A percentile compares a stretch with the other conserved stretches of the same genome.
phyloP scores from a whole-genome alignment of 2,329 filamentous ascomycete species.

The Cladosporium oxysporum region DNA sequence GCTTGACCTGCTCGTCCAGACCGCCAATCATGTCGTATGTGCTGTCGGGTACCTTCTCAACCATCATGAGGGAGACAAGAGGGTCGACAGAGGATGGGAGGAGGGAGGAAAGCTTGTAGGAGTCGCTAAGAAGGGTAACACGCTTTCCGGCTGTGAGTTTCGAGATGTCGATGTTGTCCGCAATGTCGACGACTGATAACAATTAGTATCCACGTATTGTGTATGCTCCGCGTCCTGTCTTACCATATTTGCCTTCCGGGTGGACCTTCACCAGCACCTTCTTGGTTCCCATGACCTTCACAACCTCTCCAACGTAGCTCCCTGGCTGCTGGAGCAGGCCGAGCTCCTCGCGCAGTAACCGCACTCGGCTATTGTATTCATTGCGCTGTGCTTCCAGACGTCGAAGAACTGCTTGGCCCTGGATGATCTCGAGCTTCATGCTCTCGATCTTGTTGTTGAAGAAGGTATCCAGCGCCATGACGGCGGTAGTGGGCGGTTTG shows the following conservation, averaged over 20 bases:
- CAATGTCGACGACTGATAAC: slow-evolving; percentile 82
- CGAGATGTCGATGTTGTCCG: slow-evolving; percentile 88
- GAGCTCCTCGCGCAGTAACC: slow-evolving; percentile 90
- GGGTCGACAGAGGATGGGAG: slow-evolving; percentile 97
- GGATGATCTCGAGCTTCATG: slow-evolving; percentile 99
- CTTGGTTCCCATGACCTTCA: slow-evolving; percentile 99
- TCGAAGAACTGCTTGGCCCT: slow-evolving; percentile 92
- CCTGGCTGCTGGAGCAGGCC: slow-evolving; percentile 95
- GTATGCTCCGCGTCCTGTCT: slow-evolving; percentile 32
- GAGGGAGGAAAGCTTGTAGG: slow-evolving; percentile 98
- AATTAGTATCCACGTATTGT: not conserved
- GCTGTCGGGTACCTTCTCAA: slow-evolving; percentile 98
- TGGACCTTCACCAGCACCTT: slow-evolving; percentile 99
- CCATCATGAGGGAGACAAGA: slow-evolving; percentile 99
- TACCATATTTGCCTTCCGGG: slow-evolving; percentile 99
- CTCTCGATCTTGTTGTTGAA: slow-evolving; percentile 99
- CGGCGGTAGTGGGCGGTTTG: slow-evolving; percentile 42
- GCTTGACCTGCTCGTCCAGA: slow-evolving; percentile 98
- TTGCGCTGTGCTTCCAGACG: slow-evolving; percentile 97
- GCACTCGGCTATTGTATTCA: slow-evolving; percentile 98
- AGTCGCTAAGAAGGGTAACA: slow-evolving; percentile 92
- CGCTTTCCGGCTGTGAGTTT: slow-evolving; percentile 98
- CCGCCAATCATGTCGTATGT: slow-evolving; percentile 99
- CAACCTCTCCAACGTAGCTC: slow-evolving; percentile 98
- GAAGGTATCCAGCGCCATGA: slow-evolving; percentile 98